Conservation (phyloP, 2,329 filamentous ascomycete species). For the Zasmidium angulare region DNA sequence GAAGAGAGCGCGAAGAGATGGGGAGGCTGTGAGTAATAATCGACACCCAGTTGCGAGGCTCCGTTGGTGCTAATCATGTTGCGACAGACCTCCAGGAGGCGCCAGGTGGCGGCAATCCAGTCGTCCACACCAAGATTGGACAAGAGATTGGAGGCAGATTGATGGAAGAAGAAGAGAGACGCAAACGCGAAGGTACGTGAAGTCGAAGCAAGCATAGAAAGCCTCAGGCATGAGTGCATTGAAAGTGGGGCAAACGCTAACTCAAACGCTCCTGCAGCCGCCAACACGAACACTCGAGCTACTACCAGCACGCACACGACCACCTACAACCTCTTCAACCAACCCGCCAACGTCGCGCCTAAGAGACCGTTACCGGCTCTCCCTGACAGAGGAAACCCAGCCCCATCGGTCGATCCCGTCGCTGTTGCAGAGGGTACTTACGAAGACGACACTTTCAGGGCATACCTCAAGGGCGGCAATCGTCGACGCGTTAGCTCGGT, state of each 20-base stretch:
- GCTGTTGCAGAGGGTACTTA: too few relatives aligned
- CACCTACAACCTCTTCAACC: conserved; percentile 53
- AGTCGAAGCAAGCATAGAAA: too few relatives aligned
- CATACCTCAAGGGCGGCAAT: too few relatives aligned
- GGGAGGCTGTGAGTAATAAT: neutral
- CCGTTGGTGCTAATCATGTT: too few relatives aligned
- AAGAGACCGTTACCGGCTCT: neutral
- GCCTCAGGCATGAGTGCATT: conserved; percentile 1
- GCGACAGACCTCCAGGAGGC: neutral
- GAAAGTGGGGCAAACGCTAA: neutral
- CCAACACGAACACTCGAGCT: too few relatives aligned
- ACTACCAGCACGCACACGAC: conserved; percentile 47
- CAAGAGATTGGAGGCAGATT: conserved; percentile 7
- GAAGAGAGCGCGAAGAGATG: neutral
- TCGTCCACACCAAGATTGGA: conserved; percentile 11
- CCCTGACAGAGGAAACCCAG: neutral
- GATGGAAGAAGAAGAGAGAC: conserved; percentile 5
- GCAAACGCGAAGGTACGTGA: neutral
- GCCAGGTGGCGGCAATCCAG: conserved; percentile 1
- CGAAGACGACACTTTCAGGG: too few relatives aligned
- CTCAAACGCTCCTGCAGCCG: neutral
- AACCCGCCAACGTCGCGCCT: neutral
- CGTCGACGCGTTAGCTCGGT: too few relatives aligned
- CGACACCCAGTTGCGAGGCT: neutral
- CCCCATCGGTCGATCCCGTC: too few relatives aligned